phyloP scores from a whole-genome alignment of 1,139 yeast genomes.

The Zygosaccharomyces sapae region DNA sequence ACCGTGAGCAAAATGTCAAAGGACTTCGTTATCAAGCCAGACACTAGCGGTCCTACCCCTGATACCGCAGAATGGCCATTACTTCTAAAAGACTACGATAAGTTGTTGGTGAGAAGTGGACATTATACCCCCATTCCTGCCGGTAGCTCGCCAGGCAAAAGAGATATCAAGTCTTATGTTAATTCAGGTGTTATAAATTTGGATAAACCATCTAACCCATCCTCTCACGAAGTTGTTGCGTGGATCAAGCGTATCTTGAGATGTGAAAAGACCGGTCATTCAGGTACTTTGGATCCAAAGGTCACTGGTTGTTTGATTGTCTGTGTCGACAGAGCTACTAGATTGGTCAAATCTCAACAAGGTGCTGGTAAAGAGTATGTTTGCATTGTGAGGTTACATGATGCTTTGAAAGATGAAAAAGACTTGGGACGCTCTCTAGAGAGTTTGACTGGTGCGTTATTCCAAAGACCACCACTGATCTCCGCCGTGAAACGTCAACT shows the following conservation, averaged over 20 bases:
- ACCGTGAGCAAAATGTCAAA: slow-evolving; percentile 43
- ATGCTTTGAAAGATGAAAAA: slow-evolving; percentile 83
- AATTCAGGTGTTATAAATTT: slow-evolving; percentile 94
- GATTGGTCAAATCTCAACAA: slow-evolving; percentile 96
- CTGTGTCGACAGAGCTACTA: slow-evolving; percentile 95
- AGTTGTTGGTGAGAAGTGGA: slow-evolving; percentile 88
- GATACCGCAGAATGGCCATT: slow-evolving; percentile 96
- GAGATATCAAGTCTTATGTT: slow-evolving; percentile 85
- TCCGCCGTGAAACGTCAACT: slow-evolving; percentile 98
- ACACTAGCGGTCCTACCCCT: slow-evolving; percentile 67
- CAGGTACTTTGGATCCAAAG: slow-evolving; percentile 98
- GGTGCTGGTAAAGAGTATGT: slow-evolving; percentile 99
- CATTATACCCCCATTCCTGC: slow-evolving; percentile 96
- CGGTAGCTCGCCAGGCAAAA: slow-evolving; percentile 90
- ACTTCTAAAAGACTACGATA: slow-evolving; percentile 87
- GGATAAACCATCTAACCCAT: slow-evolving; percentile 97
- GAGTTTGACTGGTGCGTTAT: slow-evolving; percentile 94
- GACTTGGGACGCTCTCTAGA: slow-evolving; percentile 85
- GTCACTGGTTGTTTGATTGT: slow-evolving; percentile 97
- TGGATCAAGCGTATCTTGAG: slow-evolving; percentile 96
- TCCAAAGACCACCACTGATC: slow-evolving; percentile 98
- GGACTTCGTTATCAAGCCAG: slow-evolving; percentile 85
- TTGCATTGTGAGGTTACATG: slow-evolving; percentile 94
- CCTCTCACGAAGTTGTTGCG: slow-evolving; percentile 98
- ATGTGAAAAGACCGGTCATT: slow-evolving; percentile 96